Evolutionary conservation across 768 basidiomycete species (phyloP), one percentile per base, ranked within the genome.

Genomic region (Boletus sp.): DNA sequence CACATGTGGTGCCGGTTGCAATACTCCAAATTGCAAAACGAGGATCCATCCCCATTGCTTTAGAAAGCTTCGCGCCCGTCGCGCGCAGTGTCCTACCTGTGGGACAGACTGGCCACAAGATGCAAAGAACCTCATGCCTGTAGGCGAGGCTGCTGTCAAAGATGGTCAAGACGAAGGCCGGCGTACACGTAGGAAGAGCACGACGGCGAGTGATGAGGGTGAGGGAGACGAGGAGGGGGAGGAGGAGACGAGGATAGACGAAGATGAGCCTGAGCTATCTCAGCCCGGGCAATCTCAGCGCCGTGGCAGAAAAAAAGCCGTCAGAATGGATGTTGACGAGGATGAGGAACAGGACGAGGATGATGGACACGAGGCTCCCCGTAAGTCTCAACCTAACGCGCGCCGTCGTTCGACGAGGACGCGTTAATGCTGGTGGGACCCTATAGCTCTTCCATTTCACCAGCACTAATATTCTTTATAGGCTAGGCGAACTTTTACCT

Each of bases 61-160:
- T 68, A 70, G 64, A 34, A 78, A 65, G 48, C 84, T 78, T 64
- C 77, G 78, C 32, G 70, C 74, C 37, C 71, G 72, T 30, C 70
- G 72, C 37, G 59, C 58, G 23, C 69, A 64, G 14, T 92, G 90
- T 57, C 82, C 88, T 6, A 60, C 76, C 7, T 92, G 87, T 70
- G 65, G 57, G 4, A 67, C 59, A 37, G 77, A 80, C 45, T 94
- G 90, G 90, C 80, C 85, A 5, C 64, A 67, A 23, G 75, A 79
- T n/a, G 67, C 70, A 6, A 75, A 71, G n/a, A 66, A 73, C 19
- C 75, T 91, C 37, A 57, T 67, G 3, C 78, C 79, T 6, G 71
- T 93, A 14, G 90, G 90, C 14, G 90, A 93, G 70, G 79, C 67
- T 7, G 90, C 90, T 6, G 79, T 78, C 43, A 78, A 74, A 48